phyloP scores from a whole-genome alignment of 129 eudicot genomes.

The Pseudognaphalium luteoalbum region DNA sequence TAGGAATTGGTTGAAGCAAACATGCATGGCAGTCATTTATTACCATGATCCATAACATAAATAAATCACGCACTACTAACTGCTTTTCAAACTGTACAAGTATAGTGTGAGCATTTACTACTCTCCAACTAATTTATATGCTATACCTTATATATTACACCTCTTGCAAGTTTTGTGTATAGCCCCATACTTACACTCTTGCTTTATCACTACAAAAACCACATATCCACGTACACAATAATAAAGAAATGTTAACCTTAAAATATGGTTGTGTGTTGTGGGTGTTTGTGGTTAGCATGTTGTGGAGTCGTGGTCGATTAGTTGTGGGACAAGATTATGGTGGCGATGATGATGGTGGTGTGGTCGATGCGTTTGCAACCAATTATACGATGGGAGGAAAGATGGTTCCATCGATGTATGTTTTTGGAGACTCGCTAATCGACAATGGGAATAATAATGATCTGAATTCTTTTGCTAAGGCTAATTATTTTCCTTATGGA shows the following conservation, averaged over 20 bases:
- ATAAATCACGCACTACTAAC: not conserved
- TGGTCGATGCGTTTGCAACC: conserved; percentile 10
- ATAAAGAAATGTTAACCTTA: not conserved
- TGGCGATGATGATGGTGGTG: conserved; percentile 10
- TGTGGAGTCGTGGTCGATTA: conserved; percentile 21
- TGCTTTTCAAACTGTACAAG: not conserved
- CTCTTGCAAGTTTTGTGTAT: not conserved
- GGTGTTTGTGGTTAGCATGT: conserved; percentile 27
- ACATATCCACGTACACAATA: not conserved
- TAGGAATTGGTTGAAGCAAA: not conserved
- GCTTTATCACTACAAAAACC: not conserved
- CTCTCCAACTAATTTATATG: conserved; percentile 20
- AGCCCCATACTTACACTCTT: not conserved
- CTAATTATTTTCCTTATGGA: conserved; percentile 88
- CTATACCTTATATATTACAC: conserved; percentile 12
- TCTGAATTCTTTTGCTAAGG: conserved; percentile 78
- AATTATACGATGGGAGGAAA: conserved; percentile 19
- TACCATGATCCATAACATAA: conserved; percentile 3
- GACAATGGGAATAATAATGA: conserved; percentile 88
- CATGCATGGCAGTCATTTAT: not conserved
- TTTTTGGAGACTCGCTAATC: conserved; percentile 84
- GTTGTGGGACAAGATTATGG: conserved; percentile 24
- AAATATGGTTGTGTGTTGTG: conserved; percentile 26
- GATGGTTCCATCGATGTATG: conserved; percentile 81
- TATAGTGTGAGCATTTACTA: conserved; percentile 27